A percentile compares a stretch with the other conserved stretches of the same genome.
Evolutionary conservation across 129 eudicot species (phyloP).

Genomic region (Saussurea involucrata): DNA sequence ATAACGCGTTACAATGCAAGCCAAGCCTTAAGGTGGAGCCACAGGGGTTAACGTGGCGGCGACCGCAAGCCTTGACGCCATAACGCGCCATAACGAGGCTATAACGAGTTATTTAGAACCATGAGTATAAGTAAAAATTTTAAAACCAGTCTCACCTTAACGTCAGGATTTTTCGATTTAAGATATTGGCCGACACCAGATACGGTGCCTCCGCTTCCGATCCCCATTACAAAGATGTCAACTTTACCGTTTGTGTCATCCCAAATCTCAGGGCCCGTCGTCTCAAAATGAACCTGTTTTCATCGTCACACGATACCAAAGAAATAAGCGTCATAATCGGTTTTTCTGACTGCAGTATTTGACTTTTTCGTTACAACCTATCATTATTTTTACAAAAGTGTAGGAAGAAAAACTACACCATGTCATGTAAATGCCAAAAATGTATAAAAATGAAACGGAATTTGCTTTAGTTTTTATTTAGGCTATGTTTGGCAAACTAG

Average conservation of each 20-base stretch:
- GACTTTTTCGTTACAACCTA: not conserved
- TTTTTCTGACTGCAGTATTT: not conserved
- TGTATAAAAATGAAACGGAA: no score
- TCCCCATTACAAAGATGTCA: conserved; percentile 95
- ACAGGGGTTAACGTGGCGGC: no score
- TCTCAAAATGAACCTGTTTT: conserved; percentile 85
- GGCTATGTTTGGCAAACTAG: no score
- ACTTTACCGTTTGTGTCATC: conserved; percentile 90
- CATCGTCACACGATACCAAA: not conserved
- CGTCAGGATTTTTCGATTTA: conserved; percentile 85
- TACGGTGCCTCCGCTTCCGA: conserved; percentile 99
- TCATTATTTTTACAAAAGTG: not conserved
- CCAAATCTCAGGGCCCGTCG: conserved; percentile 99
- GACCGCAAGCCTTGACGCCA: no score
- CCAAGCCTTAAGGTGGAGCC: no score
- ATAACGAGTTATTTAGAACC: no score
- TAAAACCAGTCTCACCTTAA: conserved; percentile 47
- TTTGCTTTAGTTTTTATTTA: no score
- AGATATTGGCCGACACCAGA: conserved; percentile 94
- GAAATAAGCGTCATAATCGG: no score
- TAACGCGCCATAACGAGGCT: no score
- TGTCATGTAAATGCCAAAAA: no score
- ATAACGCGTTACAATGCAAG: no score
- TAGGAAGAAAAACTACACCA: not conserved
- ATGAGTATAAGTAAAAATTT: not conserved